Evolutionary conservation across 148 eudicot genomes (phyloP), one percentile per base, ranked within the genome.

Genomic region (Diospyros lotus): DNA sequence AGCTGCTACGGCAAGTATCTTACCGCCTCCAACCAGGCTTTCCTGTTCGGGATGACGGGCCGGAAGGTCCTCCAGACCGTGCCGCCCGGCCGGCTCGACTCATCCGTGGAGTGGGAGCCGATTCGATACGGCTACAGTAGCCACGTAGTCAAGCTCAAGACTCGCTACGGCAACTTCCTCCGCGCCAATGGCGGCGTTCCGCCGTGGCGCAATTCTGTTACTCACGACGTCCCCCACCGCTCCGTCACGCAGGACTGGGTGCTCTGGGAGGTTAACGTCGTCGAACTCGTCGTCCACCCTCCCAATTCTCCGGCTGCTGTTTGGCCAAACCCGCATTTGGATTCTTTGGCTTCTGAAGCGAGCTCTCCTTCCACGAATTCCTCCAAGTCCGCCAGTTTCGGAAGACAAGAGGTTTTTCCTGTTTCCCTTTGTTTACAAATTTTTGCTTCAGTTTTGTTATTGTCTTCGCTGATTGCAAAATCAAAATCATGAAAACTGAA

Each of bases 31-130:
- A 85, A 87, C 63, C 70, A 74, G 69, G 80, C 84, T 13, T 87
- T 80, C 61, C 86, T 87, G 4, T 83, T 87, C 9, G 90, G 90
- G 14, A 68, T 87, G 83, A 84, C 90, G 15, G 90, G 90, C 38
- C 74, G 64, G 38, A 87, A 87, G 43, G 90, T 87, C 18, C 46
- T 76, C 58, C 90, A 87, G 72, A 80, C 84, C 2, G 5, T 17
- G 6, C 83, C 89, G 28, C 2, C 38, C 5, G 55, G 62, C 14
- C 72, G 83, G 5, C 83, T 80, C 14, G 83, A 86, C 71, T 74
- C 85, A 1, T 82, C 86, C 9, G 70, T 86, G n/a, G 86, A 86
- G 76, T 86, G 89, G 89, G 86, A 83, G 42, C 89, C 89, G 10
- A 75, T 83, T 10, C 40, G 79, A n/a, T 86, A 81, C 8, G 82